Base-by-base conservation (phyloP, 2,329 filamentous ascomycete species). In the Pseudocercospora fuligena region DNA sequence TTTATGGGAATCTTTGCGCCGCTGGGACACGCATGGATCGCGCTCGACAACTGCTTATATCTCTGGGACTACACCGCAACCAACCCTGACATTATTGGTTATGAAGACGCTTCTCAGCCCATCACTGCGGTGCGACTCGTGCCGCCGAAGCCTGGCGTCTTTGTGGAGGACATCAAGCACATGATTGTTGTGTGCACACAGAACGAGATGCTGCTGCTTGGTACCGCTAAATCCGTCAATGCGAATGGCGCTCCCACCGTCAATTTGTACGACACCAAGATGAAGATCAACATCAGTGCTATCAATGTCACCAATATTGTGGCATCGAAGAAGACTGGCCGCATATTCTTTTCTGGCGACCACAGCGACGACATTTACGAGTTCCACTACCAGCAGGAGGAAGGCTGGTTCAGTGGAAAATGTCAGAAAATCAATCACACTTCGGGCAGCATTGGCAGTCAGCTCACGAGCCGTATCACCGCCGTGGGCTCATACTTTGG, bases 61-160 rank as follows among this genome's bases (percentile, higher is more conserved):
- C 85, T 99, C 16, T 99, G 96, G 96, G 94, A 99, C 80, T 99
- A 97, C 79, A 97, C 93, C 6, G 88, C 93, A 77, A 89, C 92
- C n/a, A 92, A 94, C 72, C 93, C 94, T 5, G 92, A 97, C 77
- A 85, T 97, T 49, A 91, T 97, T 71, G 94, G 94, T 19, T 97
- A 92, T 75, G 94, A 98, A 78, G 93, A 97, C 73, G 91, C 94
- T 78, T 85, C 89, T 6, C 89, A 96, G 77, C 92, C 89, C 71
- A 98, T 99, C 74, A 93, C 93, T 49, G 89, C 92, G n/a, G 92
- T 99, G 51, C 93, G 92, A 72, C 86, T 99, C 56, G 91, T 96
- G 12, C 88, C 89, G 60, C 95, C 95, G 7, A 92, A 94, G 72
- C 83, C 89, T 0, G 92, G 93, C 25, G 95, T 99, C 36, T 99